phyloP scores from a whole-genome alignment of 2,329 filamentous ascomycete species.

The Sordariomycetes sp. region DNA sequence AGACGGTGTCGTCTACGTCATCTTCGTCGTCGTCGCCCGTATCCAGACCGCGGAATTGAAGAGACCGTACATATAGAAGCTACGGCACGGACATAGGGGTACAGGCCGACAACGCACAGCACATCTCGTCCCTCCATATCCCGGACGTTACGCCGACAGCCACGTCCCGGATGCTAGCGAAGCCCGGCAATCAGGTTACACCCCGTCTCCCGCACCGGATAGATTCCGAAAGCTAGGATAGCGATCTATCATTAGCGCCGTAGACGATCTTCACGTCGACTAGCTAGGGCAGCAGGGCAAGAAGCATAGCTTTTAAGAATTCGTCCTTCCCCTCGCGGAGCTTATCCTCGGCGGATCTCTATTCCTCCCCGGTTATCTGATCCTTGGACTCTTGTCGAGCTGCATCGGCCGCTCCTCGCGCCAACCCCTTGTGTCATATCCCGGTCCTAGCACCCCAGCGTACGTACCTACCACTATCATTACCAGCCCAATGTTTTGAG shows the following conservation, averaged over 20 bases:
- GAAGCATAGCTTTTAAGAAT: not conserved
- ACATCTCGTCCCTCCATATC: not conserved
- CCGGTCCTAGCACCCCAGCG: no score
- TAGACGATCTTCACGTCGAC: slow-evolving; percentile 1
- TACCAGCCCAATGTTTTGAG: no score
- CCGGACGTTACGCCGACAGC: not conserved
- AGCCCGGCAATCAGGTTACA: not conserved
- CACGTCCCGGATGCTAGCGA: not conserved
- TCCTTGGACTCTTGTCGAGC: no score
- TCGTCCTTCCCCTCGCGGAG: not conserved
- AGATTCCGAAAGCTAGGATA: not conserved
- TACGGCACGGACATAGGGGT: not conserved
- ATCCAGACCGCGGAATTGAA: not conserved
- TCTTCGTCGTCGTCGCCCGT: not conserved
- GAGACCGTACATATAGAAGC: not conserved
- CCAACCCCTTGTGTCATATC: no score
- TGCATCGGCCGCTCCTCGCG: no score
- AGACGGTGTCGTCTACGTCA: not conserved
- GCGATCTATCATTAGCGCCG: not conserved
- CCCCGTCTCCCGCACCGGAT: not conserved
- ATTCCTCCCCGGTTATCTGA: not conserved
- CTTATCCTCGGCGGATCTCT: not conserved
- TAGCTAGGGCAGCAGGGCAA: slow-evolving; percentile 2
- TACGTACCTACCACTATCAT: no score
- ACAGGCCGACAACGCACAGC: not conserved